Evolutionary conservation across 2,329 filamentous ascomycete genomes (phyloP), one percentile per base, ranked within the genome.

Genomic region (Plenodomus biglobosus): DNA sequence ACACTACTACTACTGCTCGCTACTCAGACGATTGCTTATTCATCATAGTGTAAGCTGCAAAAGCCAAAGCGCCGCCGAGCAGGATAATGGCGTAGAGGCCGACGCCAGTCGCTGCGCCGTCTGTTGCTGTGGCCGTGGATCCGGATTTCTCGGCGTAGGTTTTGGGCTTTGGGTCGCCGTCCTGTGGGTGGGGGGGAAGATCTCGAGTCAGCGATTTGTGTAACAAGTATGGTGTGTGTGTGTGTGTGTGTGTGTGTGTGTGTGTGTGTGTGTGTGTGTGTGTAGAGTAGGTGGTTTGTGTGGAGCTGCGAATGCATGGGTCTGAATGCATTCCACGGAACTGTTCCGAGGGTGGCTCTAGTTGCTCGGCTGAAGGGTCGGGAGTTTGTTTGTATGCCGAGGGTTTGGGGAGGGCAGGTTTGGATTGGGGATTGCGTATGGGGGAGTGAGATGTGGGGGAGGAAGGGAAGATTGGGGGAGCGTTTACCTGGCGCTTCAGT

Each of bases 31-130:
- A 46, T 57, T 68, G 60, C 46, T 80, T 76, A 78, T 92, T 85
- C 64, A 95, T 73, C 79, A 94, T 95, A 75, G 92, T 86, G 81
- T 92, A 96, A 65, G 82, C 88, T 63, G 82, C 82, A 77, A 90
- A 97, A 56, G 89, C 90, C 54, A 84, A 73, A 40, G 84, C 79
- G 59, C 86, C 92, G 64, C 90, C 90, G 59, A 92, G 70, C 61
- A 95, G 78, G 64, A 96, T 74, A 61, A 95, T 63, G 51, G 85
- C 88, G 77, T 96, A 96, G 62, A 95, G 79, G 52, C 86, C 88
- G 59, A 95, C 78, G 66, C 91, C 89, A 50, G 91, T 62, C 60
- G 86, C 82, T 44, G 81, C 73, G 40, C 71, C 72, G 41, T 73
- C 71, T 46, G 71, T 75, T 55, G 78, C 74, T 56, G 77, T 75